Evolutionary conservation across 2,329 filamentous ascomycete genomes (phyloP), one percentile per base, ranked within the genome.

Genomic region (Cryphonectria naterciae): DNA sequence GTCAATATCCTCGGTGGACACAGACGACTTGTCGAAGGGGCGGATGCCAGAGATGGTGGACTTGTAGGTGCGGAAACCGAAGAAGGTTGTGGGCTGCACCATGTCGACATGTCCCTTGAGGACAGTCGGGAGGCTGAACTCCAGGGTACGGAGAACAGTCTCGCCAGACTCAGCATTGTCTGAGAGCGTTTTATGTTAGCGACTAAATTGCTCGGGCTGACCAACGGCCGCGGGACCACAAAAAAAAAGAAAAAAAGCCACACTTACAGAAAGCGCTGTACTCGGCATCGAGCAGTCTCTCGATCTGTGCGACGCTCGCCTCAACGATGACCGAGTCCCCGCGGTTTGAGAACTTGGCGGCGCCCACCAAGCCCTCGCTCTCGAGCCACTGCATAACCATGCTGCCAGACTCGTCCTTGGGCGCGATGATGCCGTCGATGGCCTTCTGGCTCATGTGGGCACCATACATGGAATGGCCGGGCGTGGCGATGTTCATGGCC

Each of bases 311-410:
- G 28, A 72, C 60, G 49, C 71, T 72, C 3, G 84, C 80, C 1
- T 77, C 75, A 67, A 85, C 82, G 67, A 82, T 81, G 32, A 88
- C 76, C 75, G 82, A 83, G 46, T 80, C 77, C 0, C 78, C 77
- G 8, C 79, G 75, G 43, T 80, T 78, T 2, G 77, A 77, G 28
- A 85, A 70, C n/a, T 58, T 63, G 2, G 72, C 60, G 28, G 73
- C 70, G 28, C 54, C 69, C 41, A 69, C 65, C 46, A 77, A 71
- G 22, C 76, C 76, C 19, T 70, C 66, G 19, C 41, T 58, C 52
- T 73, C 66, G 15, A 77, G 70, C 76, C 76, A 77, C 35, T 60
- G 52, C n/a, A 72, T 75, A 39, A 77, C 76, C 68, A 70, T 58
- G 25, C 54, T 43, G n/a, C 72, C 71, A 5, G 75, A 74, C 22